phyloP scores from a whole-genome alignment of 768 basidiomycete genomes.

The Hygrophorus pudorinus region DNA sequence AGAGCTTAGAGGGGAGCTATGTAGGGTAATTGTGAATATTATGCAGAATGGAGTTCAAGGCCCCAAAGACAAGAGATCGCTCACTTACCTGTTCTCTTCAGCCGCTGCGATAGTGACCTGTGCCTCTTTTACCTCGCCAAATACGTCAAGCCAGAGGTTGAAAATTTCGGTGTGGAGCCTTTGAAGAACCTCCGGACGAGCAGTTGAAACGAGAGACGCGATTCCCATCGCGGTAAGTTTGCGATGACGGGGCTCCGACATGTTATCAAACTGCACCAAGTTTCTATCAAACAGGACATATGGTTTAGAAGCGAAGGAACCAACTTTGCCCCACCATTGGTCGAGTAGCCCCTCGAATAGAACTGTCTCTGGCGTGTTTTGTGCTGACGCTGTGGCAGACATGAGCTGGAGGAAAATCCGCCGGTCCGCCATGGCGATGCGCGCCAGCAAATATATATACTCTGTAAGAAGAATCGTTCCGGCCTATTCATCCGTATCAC shows the following conservation, averaged over 20 bases:
- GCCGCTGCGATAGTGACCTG: conserved; percentile 16
- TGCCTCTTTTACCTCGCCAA: conserved; percentile 78
- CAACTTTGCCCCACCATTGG: conserved; percentile 76
- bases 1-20: conserved; percentile 11
- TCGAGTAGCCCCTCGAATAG: conserved; percentile 62
- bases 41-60: too few relatives aligned
- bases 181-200: conserved; percentile 58
- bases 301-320: conserved; percentile 11
- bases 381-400: conserved; percentile 42
- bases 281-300: conserved; percentile 5
- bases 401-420: conserved; percentile 66
- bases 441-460: conserved; percentile 63
- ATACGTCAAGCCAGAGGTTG: conserved; percentile 83
- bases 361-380: conserved; percentile 37
- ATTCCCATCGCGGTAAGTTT: conserved; percentile 81
- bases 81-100: conserved; percentile 26
- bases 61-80: too few relatives aligned
- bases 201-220: conserved; percentile 67
- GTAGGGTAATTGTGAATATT: conserved; percentile 11
- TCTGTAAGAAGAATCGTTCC: conserved; percentile 47
- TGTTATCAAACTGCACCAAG: conserved; percentile 67
- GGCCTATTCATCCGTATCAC: conserved; percentile 18
- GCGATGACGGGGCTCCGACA: conserved; percentile 77
- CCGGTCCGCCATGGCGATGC: conserved; percentile 58
- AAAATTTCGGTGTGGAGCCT: conserved; percentile 69